These are phyloP conservation scores for Paramecium pentaurelia DNA, from an alignment of 73 alveolate species.

Conservation along the genomic window DNA sequence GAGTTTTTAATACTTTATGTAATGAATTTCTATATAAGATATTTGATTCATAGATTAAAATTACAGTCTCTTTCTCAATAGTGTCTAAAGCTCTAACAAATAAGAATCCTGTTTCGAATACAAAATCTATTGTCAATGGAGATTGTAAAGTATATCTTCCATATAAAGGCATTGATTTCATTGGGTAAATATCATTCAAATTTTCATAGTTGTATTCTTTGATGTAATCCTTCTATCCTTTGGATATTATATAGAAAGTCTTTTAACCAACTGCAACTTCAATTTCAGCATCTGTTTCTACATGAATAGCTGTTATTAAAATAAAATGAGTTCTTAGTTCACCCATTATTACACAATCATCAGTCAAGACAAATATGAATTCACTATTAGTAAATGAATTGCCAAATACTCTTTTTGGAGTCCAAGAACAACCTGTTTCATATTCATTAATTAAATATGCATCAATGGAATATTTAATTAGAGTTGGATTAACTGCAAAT, in stretches of 20 bases:
- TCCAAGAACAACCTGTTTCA: not conserved
- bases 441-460: not conserved
- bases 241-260: not conserved
- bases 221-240: not conserved
- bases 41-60: not conserved
- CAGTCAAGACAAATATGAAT: not conserved
- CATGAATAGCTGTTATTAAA: not conserved
- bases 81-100: conserved; percentile 28
- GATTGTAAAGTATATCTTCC: not conserved
- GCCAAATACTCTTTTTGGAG: conserved; percentile 31
- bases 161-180: not conserved
- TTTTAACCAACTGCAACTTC: not conserved
- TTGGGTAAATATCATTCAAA: not conserved
- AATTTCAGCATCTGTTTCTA: not conserved
- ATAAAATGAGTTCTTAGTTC: not conserved
- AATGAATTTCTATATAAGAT: not conserved
- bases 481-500: not conserved
- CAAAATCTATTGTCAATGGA: conserved; percentile 7
- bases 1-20: not conserved
- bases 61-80: not conserved
- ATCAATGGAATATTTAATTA: not conserved
- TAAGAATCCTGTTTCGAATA: not conserved
- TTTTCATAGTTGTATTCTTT: not conserved
- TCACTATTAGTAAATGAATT: not conserved
- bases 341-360: not conserved